A percentile compares a stretch with the other conserved stretches of the same genome.
phyloP scores from a whole-genome alignment of 169 alveolate species.

The Besnoitia besnoiti region DNA sequence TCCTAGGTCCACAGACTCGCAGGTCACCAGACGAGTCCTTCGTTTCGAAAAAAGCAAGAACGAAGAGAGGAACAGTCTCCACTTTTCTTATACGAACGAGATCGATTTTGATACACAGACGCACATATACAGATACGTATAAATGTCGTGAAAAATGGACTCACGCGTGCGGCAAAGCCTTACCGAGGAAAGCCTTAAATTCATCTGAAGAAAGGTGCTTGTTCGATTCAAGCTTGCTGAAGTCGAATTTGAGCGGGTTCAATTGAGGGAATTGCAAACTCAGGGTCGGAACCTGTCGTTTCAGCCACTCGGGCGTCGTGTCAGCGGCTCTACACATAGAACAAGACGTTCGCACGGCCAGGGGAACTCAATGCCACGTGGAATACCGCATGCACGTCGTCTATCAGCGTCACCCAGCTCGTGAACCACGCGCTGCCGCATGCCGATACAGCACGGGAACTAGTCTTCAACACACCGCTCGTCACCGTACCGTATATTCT shows the following conservation, averaged over 20 bases:
- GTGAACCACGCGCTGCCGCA: no score
- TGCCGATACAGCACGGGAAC: no score
- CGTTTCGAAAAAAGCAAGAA: no score
- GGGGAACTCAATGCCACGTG: no score
- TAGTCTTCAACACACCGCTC: no score
- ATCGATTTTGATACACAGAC: not conserved
- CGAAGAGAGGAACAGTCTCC: not conserved
- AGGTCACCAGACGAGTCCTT: not conserved
- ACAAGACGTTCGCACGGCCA: no score
- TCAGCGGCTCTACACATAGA: conserved; percentile 24
- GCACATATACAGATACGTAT: not conserved
- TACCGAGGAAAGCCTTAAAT: conserved; percentile 25
- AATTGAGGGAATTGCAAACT: conserved; percentile 9
- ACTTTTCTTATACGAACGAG: no score
- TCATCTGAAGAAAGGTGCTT: not conserved
- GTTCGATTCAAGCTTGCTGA: not conserved
- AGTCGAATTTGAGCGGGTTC: conserved; percentile 36
- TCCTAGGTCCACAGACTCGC: not conserved
- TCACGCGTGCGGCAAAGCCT: not conserved
- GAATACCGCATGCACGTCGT: no score
- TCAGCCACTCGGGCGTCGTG: conserved; percentile 22
- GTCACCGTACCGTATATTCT: no score
- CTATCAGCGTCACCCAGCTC: no score
- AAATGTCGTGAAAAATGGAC: not conserved
- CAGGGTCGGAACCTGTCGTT: conserved; percentile 9